Percentiles rank a stretch among this genome's conserved stretches.
Conservation (phyloP, 345 rosid genomes). For the Carallia pectinifolia region DNA sequence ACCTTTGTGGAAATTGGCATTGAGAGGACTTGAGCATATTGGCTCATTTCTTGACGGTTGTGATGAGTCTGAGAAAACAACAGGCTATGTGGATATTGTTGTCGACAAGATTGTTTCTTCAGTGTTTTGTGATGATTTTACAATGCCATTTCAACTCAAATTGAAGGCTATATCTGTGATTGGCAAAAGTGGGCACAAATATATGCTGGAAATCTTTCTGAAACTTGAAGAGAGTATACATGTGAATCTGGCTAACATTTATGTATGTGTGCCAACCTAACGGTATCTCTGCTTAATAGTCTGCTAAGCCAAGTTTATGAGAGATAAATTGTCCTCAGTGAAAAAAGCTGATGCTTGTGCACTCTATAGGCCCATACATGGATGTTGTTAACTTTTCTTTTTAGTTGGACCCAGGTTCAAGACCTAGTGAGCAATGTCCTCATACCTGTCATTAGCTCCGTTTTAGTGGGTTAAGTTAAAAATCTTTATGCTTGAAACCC, state of each 20-base stretch:
- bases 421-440: not conserved
- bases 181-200: conserved; percentile 49
- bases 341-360: conserved; percentile 13
- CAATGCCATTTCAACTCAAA: conserved; percentile 51
- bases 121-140: conserved; percentile 41
- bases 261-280: conserved; percentile 46
- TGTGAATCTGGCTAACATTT: conserved; percentile 54
- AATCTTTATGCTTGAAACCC: not conserved
- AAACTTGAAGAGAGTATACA: conserved; percentile 59
- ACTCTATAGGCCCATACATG: not conserved
- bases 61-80: conserved; percentile 52
- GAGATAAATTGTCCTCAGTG: conserved; percentile 12
- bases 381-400: not conserved
- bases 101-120: conserved; percentile 53
- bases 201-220: conserved; percentile 57
- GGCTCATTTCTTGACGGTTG: conserved; percentile 57
- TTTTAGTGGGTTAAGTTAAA: too few relatives aligned
- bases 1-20: conserved; percentile 57
- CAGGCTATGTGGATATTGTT: conserved; percentile 56
- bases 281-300: conserved; percentile 8
- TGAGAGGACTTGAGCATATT: conserved; percentile 68
- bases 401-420: not conserved
- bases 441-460: too few relatives aligned
- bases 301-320: conserved; percentile 3
- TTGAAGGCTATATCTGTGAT: conserved; percentile 63